These are phyloP conservation scores for Podila verticillata DNA, from an alignment of 192 early-diverging fungal species.

Conservation along the genomic window DNA sequence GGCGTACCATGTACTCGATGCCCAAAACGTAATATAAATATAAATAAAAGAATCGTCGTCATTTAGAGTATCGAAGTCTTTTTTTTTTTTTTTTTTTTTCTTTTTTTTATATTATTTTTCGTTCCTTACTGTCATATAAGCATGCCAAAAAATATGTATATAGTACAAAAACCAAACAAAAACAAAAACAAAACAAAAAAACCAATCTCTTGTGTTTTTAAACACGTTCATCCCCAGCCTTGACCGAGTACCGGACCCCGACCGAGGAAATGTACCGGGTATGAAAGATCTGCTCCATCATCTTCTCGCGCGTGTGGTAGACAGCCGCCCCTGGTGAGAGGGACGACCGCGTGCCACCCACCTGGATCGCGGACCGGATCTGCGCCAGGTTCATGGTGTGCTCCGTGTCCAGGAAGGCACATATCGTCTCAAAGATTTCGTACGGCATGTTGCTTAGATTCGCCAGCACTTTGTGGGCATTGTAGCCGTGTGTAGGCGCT, in stretches of 20 bases:
- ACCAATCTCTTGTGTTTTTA: background rate
- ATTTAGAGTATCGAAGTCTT: background rate
- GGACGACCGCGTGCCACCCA: slow-evolving; percentile 16
- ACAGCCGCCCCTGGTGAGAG: background rate
- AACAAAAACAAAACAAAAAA: background rate
- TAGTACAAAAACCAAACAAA: background rate
- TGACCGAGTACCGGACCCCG: slow-evolving; percentile 26
- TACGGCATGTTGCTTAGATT: slow-evolving; percentile 44
- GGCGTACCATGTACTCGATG: background rate
- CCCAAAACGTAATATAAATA: background rate
- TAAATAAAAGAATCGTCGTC: too few species aligned
- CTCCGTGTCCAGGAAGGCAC: slow-evolving; percentile 30
- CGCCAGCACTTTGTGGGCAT: slow-evolving; percentile 26
- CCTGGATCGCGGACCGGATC: slow-evolving; percentile 22
- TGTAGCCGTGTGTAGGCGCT: slow-evolving; percentile 2
- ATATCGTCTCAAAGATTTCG: slow-evolving; percentile 48
- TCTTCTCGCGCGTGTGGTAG: slow-evolving; percentile 17
- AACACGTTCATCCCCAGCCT: slow-evolving; percentile 25
- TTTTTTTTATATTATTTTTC: too few species aligned
- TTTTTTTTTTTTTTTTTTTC: too few species aligned
- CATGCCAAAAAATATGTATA: background rate
- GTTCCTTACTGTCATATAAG: too few species aligned
- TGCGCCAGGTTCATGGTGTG: slow-evolving; percentile 29
- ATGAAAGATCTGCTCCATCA: slow-evolving; percentile 33
- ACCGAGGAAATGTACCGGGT: slow-evolving; percentile 30